phyloP scores from a whole-genome alignment of 1,284 basidiomycete genomes.

The Sanghuangporus sanghuang region DNA sequence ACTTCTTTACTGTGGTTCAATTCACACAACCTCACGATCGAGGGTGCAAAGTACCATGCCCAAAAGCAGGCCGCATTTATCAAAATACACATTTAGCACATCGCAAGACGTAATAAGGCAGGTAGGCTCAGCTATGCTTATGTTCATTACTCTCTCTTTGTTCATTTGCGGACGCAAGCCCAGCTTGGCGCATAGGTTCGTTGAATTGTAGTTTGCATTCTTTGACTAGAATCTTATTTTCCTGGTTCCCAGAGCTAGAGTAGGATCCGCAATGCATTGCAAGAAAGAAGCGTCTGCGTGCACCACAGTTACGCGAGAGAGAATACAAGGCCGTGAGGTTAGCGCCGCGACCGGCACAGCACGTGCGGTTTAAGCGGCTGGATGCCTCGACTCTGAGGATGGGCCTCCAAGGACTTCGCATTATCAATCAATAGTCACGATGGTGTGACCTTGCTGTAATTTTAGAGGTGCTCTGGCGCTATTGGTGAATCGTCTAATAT shows the following conservation, averaged over 20 bases:
- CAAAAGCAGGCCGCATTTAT: background rate
- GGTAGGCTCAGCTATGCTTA: background rate
- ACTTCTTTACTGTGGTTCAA: background rate
- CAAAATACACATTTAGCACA: background rate
- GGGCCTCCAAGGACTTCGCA: too few species aligned
- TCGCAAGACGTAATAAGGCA: background rate
- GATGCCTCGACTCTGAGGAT: too few species aligned
- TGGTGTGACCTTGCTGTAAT: too few species aligned
- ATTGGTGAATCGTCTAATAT: too few species aligned
- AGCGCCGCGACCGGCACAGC: background rate
- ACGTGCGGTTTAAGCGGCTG: background rate
- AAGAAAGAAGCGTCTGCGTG: background rate
- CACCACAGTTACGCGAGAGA: background rate
- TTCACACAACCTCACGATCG: background rate
- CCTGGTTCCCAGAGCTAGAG: background rate
- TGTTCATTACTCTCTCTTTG: background rate
- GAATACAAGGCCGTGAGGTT: background rate
- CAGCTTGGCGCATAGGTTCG: background rate
- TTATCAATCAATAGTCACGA: too few species aligned
- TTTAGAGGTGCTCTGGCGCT: too few species aligned
- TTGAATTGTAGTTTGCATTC: background rate
- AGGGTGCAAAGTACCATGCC: background rate
- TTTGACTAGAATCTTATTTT: background rate
- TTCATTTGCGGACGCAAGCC: background rate
- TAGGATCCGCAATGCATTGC: background rate